Conservation (phyloP, 140 eudicot genomes). For the Bidens hawaiensis region DNA sequence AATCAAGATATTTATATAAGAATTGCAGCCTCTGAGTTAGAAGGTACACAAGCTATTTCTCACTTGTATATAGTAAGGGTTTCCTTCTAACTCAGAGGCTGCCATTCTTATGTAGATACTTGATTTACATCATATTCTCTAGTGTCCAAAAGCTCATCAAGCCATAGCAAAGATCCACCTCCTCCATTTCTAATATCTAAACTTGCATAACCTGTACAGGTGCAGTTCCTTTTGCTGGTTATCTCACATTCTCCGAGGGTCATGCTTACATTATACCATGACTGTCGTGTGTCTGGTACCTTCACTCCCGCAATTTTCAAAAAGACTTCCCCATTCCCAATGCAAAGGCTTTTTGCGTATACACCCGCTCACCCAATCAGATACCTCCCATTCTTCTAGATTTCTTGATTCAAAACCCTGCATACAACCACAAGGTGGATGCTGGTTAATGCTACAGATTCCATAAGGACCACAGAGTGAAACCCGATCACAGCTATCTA, state of each 20-base stretch:
- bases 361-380: slow-evolving; percentile 8
- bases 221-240: no score
- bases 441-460: background rate
- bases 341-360: background rate
- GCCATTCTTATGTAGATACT: slow-evolving; percentile 17
- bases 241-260: no score
- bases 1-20: slow-evolving; percentile 17
- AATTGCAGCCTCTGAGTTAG: slow-evolving; percentile 22
- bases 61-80: no score
- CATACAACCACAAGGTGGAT: slow-evolving; percentile 15
- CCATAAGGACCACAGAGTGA: slow-evolving; percentile 21
- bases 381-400: background rate
- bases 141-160: slow-evolving; percentile 4
- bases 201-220: no score
- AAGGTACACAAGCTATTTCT: slow-evolving; percentile 9
- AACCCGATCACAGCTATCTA: slow-evolving; percentile 18
- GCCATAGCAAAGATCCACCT: slow-evolving; percentile 8
- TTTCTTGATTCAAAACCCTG: slow-evolving; percentile 9
- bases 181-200: slow-evolving; percentile 4
- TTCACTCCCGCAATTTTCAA: slow-evolving; percentile 10
- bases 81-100: slow-evolving; percentile 16
- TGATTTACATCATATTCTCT: background rate
- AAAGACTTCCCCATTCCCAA: slow-evolving; percentile 24
- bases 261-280: no score
- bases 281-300: no score